Evolutionary conservation across 169 alveolate species (phyloP), one percentile per base, ranked within the genome.

Genomic region (Plasmodium vinckei): DNA sequence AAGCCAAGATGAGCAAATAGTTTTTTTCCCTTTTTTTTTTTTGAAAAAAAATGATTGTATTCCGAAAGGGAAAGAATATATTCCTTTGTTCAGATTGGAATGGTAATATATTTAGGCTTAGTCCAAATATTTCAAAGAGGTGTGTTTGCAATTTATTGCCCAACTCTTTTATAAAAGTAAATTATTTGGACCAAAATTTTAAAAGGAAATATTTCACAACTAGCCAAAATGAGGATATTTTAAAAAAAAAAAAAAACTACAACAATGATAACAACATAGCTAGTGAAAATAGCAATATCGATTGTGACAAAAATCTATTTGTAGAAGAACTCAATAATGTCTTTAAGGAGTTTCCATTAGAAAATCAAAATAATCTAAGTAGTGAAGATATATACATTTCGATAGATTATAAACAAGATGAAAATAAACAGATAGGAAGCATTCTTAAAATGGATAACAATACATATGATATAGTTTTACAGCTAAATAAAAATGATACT

Each of bases 251-350:
- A 63, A 49, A 7, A 65, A 39, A 65, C 13, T 44, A 12, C 27
- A 33, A 33, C 42, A 33, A 33, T 33, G 42, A 33, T 33, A 33
- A 33, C 42, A 33, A 33, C 3, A 33, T 33, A 33, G 42, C 7
- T 33, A 33, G 42, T 4, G 42, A 64, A 13, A 25, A n/a, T n/a
- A 42, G 46, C 47, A 60, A 17, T 13, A 47, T 19, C 12, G 19
- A 73, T 47, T 23, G 56, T 44, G 13, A 53, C 7, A 21, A 10
- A 21, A 77, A 77, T 56, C 0, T 77, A 7, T 77, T 63, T 56
- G 88, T 63, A 47, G 88, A 77, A 77, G 88, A 77, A 64, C 39
- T 77, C 21, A 77, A 44, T 15, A 77, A 63, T 4, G 59, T 77
- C 9, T 77, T 63, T 23, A 77, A 77, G 2, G 69, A 77, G 59